phyloP scores from a whole-genome alignment of 345 rosid species.

The Moringa oleifera region DNA sequence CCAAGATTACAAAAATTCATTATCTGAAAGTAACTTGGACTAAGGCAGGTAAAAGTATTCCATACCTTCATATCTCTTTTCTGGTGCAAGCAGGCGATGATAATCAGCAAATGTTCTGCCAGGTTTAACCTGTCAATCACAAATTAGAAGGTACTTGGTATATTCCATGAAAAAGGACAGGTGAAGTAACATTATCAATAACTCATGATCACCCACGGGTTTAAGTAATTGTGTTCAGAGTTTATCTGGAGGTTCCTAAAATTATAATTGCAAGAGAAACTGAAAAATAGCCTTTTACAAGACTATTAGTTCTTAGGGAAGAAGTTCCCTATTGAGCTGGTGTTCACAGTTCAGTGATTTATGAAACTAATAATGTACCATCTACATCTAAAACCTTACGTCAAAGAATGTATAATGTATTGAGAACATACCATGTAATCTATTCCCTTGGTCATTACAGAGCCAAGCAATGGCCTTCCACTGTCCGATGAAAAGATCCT shows the following conservation, averaged over 20 bases:
- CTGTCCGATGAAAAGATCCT: constrained; percentile 71
- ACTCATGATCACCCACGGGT: not conserved
- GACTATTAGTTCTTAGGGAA: not conserved
- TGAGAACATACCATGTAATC: constrained; percentile 56
- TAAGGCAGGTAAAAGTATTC: not conserved
- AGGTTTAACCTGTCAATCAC: constrained; percentile 55
- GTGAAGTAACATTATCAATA: not conserved
- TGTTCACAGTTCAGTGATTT: no score
- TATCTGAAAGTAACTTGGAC: no score
- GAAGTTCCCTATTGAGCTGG: no score
- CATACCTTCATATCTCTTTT: constrained; percentile 74
- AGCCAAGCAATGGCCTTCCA: constrained; percentile 76
- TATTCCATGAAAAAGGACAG: not conserved
- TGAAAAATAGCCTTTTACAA: not conserved
- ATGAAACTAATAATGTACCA: not conserved
- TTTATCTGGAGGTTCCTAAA: not conserved
- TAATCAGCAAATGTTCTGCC: constrained; percentile 61
- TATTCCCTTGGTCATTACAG: constrained; percentile 58
- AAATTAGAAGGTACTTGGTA: not conserved
- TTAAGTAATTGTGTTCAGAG: not conserved
- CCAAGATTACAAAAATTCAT: not conserved
- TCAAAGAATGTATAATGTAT: not conserved
- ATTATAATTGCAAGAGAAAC: not conserved
- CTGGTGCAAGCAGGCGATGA: constrained; percentile 71
- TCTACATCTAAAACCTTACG: no score